Conservation (phyloP, 306 rosid species). For the Medicago ruthenica region DNA sequence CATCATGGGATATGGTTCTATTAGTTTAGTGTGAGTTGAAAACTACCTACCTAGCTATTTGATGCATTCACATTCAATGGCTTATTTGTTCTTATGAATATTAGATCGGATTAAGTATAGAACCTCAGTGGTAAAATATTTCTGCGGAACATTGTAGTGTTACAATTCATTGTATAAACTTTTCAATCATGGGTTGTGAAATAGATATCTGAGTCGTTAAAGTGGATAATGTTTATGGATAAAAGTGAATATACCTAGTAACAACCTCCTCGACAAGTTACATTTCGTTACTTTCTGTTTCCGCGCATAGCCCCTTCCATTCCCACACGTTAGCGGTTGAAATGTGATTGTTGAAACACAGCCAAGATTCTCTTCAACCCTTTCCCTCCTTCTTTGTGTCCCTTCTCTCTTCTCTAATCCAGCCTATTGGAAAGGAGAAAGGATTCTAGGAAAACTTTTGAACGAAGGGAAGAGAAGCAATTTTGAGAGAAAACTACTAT, state of each 20-base stretch:
- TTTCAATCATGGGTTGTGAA: slow-evolving; percentile 9
- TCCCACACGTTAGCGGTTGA: neutral
- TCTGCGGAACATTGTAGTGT: slow-evolving; percentile 39
- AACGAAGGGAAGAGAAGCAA: too few relatives aligned
- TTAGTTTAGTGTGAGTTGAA: slow-evolving; percentile 37
- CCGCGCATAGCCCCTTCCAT: neutral
- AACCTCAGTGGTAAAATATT: slow-evolving; percentile 40
- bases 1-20: slow-evolving; percentile 36
- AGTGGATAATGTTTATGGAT: neutral
- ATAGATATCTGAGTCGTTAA: neutral
- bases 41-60: slow-evolving; percentile 33
- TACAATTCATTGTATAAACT: slow-evolving; percentile 43
- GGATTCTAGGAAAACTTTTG: too few relatives aligned
- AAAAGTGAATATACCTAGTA: neutral
- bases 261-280: neutral
- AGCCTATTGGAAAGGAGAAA: neutral
- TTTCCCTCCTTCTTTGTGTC: neutral
- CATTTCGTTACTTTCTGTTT: neutral
- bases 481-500: too few relatives aligned
- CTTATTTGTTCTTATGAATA: slow-evolving; percentile 28
- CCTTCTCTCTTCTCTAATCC: neutral
- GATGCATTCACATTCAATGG: slow-evolving; percentile 47
- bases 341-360: neutral
- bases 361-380: neutral
- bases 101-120: slow-evolving; percentile 25